These are phyloP conservation scores for Persicaria maculosa DNA, from an alignment of 148 eudicot species.

Conservation along the genomic window DNA sequence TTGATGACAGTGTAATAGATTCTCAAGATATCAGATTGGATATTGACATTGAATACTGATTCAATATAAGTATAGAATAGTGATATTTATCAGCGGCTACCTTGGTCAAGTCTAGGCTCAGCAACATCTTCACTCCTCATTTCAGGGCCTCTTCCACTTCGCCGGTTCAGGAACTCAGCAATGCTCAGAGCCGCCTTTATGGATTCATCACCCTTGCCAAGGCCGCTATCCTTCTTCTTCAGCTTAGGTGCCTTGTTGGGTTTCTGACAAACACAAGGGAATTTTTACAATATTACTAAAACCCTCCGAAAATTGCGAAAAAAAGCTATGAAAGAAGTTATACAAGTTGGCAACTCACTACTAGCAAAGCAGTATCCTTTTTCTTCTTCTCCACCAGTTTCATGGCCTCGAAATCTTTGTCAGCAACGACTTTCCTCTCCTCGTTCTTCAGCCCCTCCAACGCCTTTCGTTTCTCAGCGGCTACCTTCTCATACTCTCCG, in stretches of 20 bases:
- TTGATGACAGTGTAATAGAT: background rate
- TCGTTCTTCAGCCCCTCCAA: conserved; percentile 19
- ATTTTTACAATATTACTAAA: background rate
- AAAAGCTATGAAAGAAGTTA: background rate
- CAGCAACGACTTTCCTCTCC: conserved; percentile 24
- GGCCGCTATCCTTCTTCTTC: conserved; percentile 18
- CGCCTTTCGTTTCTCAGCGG: conserved; percentile 24
- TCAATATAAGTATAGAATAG: no score
- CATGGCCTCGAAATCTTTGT: conserved; percentile 36
- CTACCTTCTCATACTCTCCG: conserved; percentile 25
- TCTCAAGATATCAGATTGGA: no score
- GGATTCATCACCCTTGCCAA: conserved; percentile 20
- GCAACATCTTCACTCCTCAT: background rate
- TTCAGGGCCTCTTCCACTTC: conserved; percentile 11
- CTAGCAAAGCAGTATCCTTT: conserved; percentile 6
- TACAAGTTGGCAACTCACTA: background rate
- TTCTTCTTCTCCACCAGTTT: conserved; percentile 24
- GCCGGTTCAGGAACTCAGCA: conserved; percentile 23
- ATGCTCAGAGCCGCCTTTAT: conserved; percentile 32
- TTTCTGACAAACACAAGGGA: conserved; percentile 8
- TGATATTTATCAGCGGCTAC: background rate
- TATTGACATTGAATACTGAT: no score
- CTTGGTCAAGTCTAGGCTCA: background rate
- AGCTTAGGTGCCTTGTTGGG: conserved; percentile 10
- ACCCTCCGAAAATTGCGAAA: background rate